These are phyloP conservation scores for Rubia peregrina DNA, from an alignment of 305 asterid species.

Conservation along the genomic window DNA sequence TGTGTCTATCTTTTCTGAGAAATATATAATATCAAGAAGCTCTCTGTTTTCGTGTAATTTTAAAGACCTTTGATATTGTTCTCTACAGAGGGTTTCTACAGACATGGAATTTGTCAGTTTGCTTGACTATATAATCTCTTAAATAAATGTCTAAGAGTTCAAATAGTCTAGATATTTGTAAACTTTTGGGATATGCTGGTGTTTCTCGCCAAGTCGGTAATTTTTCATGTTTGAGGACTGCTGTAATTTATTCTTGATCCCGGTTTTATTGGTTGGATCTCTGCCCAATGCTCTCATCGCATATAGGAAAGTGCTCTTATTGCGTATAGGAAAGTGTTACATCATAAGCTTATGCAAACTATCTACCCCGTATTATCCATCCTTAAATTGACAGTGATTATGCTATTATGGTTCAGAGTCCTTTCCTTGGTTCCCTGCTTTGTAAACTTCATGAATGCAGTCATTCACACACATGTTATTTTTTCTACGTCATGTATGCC, in stretches of 20 bases:
- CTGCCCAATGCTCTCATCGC: too few species aligned
- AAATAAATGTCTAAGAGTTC: too few species aligned
- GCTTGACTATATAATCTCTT: background rate
- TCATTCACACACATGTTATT: background rate
- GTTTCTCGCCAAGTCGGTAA: background rate
- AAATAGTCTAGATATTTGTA: background rate
- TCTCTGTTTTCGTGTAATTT: slow-evolving; percentile 7
- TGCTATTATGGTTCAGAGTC: too few species aligned
- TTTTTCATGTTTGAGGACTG: background rate
- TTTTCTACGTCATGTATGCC: too few species aligned
- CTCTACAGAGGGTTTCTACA: background rate
- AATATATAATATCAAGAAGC: background rate
- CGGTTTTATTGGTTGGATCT: background rate
- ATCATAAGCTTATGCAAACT: background rate
- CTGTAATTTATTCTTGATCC: background rate
- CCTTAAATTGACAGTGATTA: background rate
- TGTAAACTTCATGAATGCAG: background rate
- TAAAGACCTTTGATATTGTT: background rate
- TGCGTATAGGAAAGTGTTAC: background rate
- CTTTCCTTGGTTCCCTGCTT: background rate
- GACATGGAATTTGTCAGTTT: background rate
- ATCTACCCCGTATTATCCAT: background rate
- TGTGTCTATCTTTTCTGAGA: background rate
- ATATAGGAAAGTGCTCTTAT: too few species aligned
- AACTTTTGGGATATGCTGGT: background rate